These are phyloP conservation scores for Galerina sulciceps DNA, from an alignment of 768 basidiomycete genomes.

Conservation along the genomic window DNA sequence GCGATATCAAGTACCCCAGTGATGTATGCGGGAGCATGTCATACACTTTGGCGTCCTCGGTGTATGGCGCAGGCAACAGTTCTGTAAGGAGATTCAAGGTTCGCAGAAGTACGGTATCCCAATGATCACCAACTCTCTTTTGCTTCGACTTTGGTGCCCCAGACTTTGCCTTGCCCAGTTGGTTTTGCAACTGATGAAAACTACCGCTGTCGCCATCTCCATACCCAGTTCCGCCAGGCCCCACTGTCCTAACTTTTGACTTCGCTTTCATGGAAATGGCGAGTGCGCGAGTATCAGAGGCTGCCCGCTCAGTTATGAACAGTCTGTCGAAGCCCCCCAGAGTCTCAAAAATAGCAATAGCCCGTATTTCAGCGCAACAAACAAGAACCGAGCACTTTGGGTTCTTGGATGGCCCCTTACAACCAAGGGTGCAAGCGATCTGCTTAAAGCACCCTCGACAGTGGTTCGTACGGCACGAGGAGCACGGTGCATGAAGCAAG, in stretches of 20 bases:
- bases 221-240: constrained; percentile 61
- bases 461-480: constrained; percentile 45
- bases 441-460: constrained; percentile 54
- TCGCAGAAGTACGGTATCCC: constrained; percentile 45
- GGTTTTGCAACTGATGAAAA: background rate
- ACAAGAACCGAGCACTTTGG: constrained; percentile 35
- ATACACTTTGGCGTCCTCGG: constrained; percentile 44
- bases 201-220: constrained; percentile 20
- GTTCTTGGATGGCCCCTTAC: constrained; percentile 42
- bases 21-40: constrained; percentile 55
- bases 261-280: constrained; percentile 32
- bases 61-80: constrained; percentile 51
- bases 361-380: constrained; percentile 52
- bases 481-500: constrained; percentile 49
- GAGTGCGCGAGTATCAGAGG: constrained; percentile 40
- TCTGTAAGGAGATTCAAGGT: constrained; percentile 40
- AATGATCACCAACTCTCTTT: constrained; percentile 18
- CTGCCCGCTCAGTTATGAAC: constrained; percentile 44
- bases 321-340: constrained; percentile 54
- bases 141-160: background rate
- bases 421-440: constrained; percentile 39
- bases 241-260: constrained; percentile 31
- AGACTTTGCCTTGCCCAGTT: background rate
- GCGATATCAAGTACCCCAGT: constrained; percentile 41
- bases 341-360: constrained; percentile 54